Conservation (phyloP, 2,329 filamentous ascomycete genomes). For the Coniosporium tulheliwenetii region DNA sequence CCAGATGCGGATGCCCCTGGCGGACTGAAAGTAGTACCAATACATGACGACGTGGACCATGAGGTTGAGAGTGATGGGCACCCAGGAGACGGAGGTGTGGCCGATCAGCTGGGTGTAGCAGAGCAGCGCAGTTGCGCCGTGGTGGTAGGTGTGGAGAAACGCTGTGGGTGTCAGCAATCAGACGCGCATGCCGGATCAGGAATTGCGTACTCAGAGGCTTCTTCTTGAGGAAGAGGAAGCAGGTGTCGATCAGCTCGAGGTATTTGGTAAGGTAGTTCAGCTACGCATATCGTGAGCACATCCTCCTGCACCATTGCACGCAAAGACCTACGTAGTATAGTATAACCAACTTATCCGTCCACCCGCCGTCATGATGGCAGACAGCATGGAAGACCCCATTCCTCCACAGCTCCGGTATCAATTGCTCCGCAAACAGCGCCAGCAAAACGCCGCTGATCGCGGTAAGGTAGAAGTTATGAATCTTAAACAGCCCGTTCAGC, state of each 20-base stretch:
- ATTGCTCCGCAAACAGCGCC: conserved; percentile 77
- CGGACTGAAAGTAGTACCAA: conserved; percentile 99
- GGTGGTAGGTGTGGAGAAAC: conserved; percentile 98
- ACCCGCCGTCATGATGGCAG: conserved; percentile 67
- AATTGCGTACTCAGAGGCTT: conserved; percentile 66
- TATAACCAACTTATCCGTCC: conserved; percentile 84
- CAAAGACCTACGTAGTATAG: conserved; percentile 79
- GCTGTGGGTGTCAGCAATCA: conserved; percentile 32
- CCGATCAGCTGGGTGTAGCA: conserved; percentile 97
- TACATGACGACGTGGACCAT: conserved; percentile 97
- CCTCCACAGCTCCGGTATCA: conserved; percentile 67
- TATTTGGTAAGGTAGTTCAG: conserved; percentile 98
- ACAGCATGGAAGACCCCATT: conserved; percentile 81
- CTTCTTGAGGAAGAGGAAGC: conserved; percentile 98
- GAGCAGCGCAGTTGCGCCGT: conserved; percentile 87
- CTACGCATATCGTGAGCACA: conserved; percentile 36
- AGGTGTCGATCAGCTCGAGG: conserved; percentile 84
- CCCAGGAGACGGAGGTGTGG: conserved; percentile 86
- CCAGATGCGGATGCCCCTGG: conserved; percentile 89
- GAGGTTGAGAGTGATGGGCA: conserved; percentile 82
- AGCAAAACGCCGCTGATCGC: conserved; percentile 67
- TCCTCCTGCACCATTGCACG: background rate
- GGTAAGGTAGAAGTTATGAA: conserved; percentile 94
- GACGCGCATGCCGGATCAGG: background rate
- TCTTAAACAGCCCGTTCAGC: conserved; percentile 77